phyloP scores from a whole-genome alignment of 805 yeast species.

The Tanozyma kutaoensis region DNA sequence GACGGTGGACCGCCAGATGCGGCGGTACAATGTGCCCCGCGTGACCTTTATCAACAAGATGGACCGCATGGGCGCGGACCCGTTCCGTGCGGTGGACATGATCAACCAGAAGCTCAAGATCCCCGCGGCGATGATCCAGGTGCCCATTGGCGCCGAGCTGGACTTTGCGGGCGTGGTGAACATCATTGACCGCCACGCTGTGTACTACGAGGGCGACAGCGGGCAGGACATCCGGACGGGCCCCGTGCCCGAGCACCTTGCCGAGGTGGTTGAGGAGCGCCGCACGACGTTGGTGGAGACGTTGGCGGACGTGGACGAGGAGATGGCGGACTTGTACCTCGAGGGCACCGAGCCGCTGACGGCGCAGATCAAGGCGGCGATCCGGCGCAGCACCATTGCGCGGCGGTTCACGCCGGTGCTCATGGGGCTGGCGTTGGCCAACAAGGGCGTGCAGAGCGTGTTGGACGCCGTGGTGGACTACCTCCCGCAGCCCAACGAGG shows the following conservation, averaged over 20 bases:
- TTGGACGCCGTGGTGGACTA: conserved; percentile 92
- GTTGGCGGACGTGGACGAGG: conserved; percentile 96
- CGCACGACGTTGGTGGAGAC: conserved; percentile 80
- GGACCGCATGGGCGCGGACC: conserved; percentile 99
- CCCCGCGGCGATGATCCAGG: conserved; percentile 96
- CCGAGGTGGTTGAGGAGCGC: conserved; percentile 79
- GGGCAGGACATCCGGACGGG: conserved; percentile 68
- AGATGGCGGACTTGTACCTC: conserved; percentile 82
- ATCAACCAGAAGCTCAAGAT: conserved; percentile 76
- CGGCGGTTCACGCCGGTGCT: conserved; percentile 97
- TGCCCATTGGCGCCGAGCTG: conserved; percentile 91
- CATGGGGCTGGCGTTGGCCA: conserved; percentile 98
- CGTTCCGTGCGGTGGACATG: conserved; percentile 90
- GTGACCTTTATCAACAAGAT: conserved; percentile 93
- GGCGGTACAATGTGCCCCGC: conserved; percentile 94
- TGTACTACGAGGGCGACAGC: conserved; percentile 80
- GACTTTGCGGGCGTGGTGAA: conserved; percentile 83
- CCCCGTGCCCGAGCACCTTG: conserved; percentile 68
- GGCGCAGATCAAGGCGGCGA: conserved; percentile 77
- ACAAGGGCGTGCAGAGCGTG: conserved; percentile 90
- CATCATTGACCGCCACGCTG: conserved; percentile 74
- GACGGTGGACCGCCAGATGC: conserved; percentile 98
- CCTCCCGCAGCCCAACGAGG: conserved; percentile 91
- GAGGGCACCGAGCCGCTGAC: conserved; percentile 83
- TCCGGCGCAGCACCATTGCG: conserved; percentile 90